Percentiles rank a stretch among this genome's conserved stretches.
phyloP scores from a whole-genome alignment of 129 eudicot genomes.

The Silybum marianum region DNA sequence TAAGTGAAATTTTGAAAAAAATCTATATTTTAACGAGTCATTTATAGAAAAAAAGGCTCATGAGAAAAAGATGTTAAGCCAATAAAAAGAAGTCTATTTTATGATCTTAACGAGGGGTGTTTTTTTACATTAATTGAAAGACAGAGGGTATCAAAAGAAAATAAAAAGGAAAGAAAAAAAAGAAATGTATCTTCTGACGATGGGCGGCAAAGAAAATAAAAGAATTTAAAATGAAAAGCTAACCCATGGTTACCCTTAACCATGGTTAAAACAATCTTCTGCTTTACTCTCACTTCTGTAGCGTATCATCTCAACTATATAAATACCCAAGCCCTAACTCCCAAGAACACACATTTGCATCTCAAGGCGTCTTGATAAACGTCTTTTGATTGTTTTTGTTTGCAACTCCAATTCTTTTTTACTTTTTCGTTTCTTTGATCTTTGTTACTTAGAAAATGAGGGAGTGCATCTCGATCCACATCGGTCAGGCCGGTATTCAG shows the following conservation, averaged over 20 bases:
- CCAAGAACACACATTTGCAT: slow-evolving; percentile 11
- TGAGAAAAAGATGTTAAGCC: no score
- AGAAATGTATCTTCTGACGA: neutral
- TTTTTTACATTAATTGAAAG: neutral
- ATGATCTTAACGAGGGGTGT: no score
- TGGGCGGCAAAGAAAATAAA: slow-evolving; percentile 9
- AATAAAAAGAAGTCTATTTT: no score
- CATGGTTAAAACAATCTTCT: slow-evolving; percentile 1
- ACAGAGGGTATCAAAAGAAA: neutral
- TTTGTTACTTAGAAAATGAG: slow-evolving; percentile 31
- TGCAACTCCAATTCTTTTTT: neutral
- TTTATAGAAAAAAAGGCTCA: neutral
- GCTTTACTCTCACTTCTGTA: neutral
- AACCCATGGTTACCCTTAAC: slow-evolving; percentile 6
- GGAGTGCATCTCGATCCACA: slow-evolving; percentile 49
- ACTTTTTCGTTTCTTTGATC: neutral
- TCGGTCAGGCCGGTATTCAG: slow-evolving; percentile 56
- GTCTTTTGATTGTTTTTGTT: slow-evolving; percentile 12
- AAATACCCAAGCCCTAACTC: neutral
- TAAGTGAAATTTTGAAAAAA: no score
- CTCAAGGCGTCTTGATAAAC: slow-evolving; percentile 49
- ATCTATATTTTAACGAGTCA: neutral
- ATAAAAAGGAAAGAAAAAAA: neutral
- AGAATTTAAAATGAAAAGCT: neutral
- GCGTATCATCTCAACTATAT: neutral